Evolutionary conservation across 1,284 basidiomycete genomes (phyloP), one percentile per base, ranked within the genome.

Genomic region (Termitomyces sp.): DNA sequence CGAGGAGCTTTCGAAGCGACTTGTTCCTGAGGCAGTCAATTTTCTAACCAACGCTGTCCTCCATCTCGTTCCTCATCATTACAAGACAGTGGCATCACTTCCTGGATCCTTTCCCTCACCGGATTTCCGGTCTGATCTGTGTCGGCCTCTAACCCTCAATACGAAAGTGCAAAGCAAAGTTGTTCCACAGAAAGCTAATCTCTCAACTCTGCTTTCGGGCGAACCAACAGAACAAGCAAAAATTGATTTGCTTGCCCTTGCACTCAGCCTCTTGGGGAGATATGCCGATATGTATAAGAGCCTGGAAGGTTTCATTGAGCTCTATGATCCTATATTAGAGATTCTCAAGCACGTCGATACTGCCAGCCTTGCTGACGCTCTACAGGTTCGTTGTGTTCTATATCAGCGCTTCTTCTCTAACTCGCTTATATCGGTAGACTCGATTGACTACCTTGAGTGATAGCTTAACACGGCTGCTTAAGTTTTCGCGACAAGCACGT

Each of bases 11-110:
- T 95, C 93, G 13, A 93, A 91, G 67, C 84, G 96, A 4, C 73
- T 96, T 39, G 82, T 97, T 2, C 97, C 97, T 0, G 97, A 99
- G 70, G 91, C 82, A 1, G 67, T 94, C 60, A 96, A 91, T 70
- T 96, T 96, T 66, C 66, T 93, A 33, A 73, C 86, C 15, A 88
- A 88, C 57, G 68, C 83, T 2, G 68, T 92, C 33, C 71, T 93
- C 24, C 83, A 91, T 61, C 80, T 98, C 8, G 79, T 86, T 0
- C 90, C 90, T 0, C 80, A 83, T 62, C 62, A 63, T 15, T 85
- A 83, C 66, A 70, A 71, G 33, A 67, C 74, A 55, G 67, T 65
- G 38, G 70, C 71, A 45, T 72, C 74, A 1, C 62, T 91, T 39
- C 89, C 86, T 3, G 86, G 85, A 1, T 71, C 70, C 4, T 88